These are phyloP conservation scores for Termitomyces sp. DNA, from an alignment of 768 basidiomycete genomes.

Conservation along the genomic window DNA sequence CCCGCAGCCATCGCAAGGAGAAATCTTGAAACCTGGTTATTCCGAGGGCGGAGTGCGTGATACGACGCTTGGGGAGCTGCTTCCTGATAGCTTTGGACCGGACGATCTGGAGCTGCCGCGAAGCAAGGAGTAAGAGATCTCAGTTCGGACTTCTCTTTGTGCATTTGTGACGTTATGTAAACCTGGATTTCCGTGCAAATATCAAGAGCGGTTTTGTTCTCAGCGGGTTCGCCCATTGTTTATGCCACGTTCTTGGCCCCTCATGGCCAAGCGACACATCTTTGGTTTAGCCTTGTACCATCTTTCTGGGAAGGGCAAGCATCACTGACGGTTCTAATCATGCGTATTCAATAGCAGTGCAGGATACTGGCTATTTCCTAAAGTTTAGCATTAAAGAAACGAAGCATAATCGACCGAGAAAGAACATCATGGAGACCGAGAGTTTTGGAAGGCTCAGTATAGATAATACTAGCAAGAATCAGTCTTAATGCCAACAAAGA, in stretches of 20 bases:
- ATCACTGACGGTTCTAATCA: background rate
- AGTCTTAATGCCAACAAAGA: too few species aligned
- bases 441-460: too few species aligned
- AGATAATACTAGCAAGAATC: too few species aligned
- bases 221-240: too few species aligned
- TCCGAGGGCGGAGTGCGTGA: constrained; percentile 50
- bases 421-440: too few species aligned
- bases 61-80: constrained; percentile 65
- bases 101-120: constrained; percentile 62
- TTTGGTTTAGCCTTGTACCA: background rate
- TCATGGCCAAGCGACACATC: too few species aligned
- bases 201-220: too few species aligned
- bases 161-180: background rate
- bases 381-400: too few species aligned
- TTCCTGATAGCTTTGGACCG: constrained; percentile 88
- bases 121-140: constrained; percentile 1
- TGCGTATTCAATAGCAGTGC: too few species aligned
- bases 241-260: too few species aligned
- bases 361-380: too few species aligned
- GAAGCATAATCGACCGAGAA: too few species aligned
- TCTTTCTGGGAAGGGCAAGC: background rate
- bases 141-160: background rate
- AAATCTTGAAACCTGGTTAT: constrained; percentile 30
- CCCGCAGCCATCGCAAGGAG: constrained; percentile 29
- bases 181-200: background rate